Evolutionary conservation across 768 basidiomycete species (phyloP), one percentile per base, ranked within the genome.

Genomic region (Russula foetens): DNA sequence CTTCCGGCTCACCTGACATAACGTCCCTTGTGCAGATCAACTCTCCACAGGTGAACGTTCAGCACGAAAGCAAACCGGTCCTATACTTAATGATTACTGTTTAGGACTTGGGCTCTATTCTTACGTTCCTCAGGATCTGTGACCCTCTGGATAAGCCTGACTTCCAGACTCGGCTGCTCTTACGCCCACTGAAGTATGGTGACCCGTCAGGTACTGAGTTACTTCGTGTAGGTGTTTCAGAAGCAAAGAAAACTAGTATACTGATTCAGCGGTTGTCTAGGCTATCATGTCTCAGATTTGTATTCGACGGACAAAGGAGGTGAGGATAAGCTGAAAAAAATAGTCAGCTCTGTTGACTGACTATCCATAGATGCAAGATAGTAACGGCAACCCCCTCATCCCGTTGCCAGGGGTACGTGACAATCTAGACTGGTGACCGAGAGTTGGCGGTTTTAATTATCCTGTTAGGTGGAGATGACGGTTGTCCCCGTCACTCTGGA

Each of bases 81-180:
- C 8, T 21, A 24, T 26, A 59, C 46, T 45, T 33, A 56, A 49
- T 39, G 48, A 47, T n/a, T n/a, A n/a, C 26, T 26, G 55, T n/a
- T n/a, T 63, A 92, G 86, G 93, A 96, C 72, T 82, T 97, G 21
- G 92, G 94, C 3, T 90, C 93, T 11, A 75, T 95, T 52, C 74
- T 97, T 24, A 85, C 83, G 2, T 97, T 97, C 74, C 78, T 96
- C 38, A 80, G 76, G 69, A 84, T 96, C n/a, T 97, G 94, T 69
- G 79, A 75, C 39, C 94, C 94, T 0, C 74, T 97, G 7, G 90
- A 95, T 69, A 80, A 90, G 11, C 84, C 86, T 53, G 86, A 91
- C 58, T 87, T 88, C 67, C 96, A 84, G 78, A 90, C 87, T 66
- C 75, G 88, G 12, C 75, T 92, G 19, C 76, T 97, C 17, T 72